Base-by-base conservation (phyloP, 1,284 basidiomycete species). In the Apiotrichum gamsii region DNA sequence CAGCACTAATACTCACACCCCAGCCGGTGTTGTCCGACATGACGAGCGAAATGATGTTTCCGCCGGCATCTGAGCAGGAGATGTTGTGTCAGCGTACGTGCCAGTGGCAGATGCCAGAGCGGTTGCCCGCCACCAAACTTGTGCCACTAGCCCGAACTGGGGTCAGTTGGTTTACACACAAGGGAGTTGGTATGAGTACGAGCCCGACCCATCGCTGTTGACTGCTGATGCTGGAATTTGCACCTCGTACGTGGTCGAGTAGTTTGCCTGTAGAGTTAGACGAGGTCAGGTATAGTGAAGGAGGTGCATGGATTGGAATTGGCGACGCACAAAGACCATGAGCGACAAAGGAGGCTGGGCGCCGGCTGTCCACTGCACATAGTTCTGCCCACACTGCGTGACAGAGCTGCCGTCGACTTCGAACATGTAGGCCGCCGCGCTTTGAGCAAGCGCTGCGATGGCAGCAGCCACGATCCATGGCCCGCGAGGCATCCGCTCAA, bases 1-100 rank as follows among this genome's bases (percentile, higher is more conserved):
- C 14, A 33, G 11, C 32, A 16, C n/a, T 8, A 13, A 9, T 4
- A 62, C 67, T 48, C 43, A 67, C 68, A 4, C 62, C 66, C 24
- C 61, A 56, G 11, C 66, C 68, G 2, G 52, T 55, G 1, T 57
- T 32, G 43, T 70, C 68, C 8, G 66, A 69, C 65, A 70, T 67
- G 59, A 69, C 59, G 29, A 60, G 54, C 1, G 62, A 56, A 25
- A 62, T 55, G 5, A 49, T 39, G n/a, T 56, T 62, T 4, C 54
- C 58, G 2, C 49, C 39, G 1, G 64, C 61, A 42, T 65, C 67
- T 69, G 50, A 5, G 11, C 18, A 31, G n/a, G n/a, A n/a, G n/a
- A n/a, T n/a, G n/a, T n/a, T n/a, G n/a, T 25, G 13, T 21, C 19
- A 18, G n/a, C 2, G 9, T 10, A 24, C 20, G 23, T 9, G 25